Percentiles rank a stretch among this genome's conserved stretches.
These are phyloP conservation scores for Brasenia schreberi DNA, from an alignment of 164 flowering plant genomes.

Conservation along the genomic window DNA sequence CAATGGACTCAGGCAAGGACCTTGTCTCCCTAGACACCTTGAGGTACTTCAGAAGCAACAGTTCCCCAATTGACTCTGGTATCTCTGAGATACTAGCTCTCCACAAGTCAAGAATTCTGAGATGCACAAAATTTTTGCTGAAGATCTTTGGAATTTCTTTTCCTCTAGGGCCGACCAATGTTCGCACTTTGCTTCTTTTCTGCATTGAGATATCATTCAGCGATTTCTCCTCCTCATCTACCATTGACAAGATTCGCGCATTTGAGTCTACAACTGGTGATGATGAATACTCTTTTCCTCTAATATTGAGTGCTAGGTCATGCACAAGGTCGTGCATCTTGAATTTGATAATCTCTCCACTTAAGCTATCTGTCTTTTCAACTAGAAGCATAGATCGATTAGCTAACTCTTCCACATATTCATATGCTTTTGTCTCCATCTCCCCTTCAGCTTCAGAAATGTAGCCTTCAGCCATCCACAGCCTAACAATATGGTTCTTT, in stretches of 20 bases:
- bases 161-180: background rate
- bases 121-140: background rate
- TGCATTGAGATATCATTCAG: background rate
- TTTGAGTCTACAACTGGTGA: background rate
- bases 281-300: constrained; percentile 1
- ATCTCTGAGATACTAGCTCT: background rate
- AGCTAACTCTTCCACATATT: constrained; percentile 6
- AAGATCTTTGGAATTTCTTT: background rate
- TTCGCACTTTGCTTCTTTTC: background rate
- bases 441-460: background rate
- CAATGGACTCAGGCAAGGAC: constrained; percentile 1
- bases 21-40: background rate
- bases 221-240: too few relatives aligned
- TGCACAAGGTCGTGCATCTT: constrained; percentile 7
- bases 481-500: constrained; percentile 4
- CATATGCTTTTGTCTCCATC: constrained; percentile 4
- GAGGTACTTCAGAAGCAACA: constrained; percentile 6
- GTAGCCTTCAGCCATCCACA: constrained; percentile 20
- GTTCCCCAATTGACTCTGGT: constrained; percentile 3
- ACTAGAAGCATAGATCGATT: background rate
- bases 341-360: background rate
- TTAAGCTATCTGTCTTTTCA: background rate
- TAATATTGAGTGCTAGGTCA: constrained; percentile 1
- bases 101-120: constrained; percentile 2
- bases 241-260: background rate